phyloP scores from a whole-genome alignment of 257 asterid genomes.

The Cordia subcordata region DNA sequence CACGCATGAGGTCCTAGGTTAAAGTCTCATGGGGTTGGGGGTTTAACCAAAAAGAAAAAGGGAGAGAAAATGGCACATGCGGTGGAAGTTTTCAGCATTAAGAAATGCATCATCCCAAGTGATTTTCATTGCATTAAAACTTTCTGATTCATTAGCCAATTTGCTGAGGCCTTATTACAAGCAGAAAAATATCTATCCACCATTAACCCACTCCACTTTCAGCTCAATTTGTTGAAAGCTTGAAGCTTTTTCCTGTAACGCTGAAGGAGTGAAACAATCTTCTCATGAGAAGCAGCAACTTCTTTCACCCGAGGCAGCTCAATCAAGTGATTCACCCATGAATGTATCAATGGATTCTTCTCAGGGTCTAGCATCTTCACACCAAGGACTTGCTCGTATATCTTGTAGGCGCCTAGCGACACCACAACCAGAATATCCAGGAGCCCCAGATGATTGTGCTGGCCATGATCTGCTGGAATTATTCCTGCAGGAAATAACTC shows the following conservation, averaged over 20 bases:
- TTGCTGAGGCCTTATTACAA: no score
- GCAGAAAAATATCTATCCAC: no score
- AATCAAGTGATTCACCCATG: slow-evolving; percentile 29
- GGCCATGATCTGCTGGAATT: neutral
- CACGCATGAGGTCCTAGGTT: no score
- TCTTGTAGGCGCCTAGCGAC: slow-evolving; percentile 28
- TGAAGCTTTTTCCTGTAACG: neutral
- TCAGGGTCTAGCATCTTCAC: slow-evolving; percentile 27
- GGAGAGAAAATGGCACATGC: no score
- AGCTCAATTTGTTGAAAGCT: slow-evolving; percentile 1
- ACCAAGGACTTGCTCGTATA: slow-evolving; percentile 29
- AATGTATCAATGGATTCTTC: slow-evolving; percentile 27
- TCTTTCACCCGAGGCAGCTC: slow-evolving; percentile 10
- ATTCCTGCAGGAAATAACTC: slow-evolving; percentile 15
- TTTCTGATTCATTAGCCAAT: no score
- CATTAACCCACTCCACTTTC: neutral
- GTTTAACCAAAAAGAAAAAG: no score
- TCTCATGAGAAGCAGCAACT: slow-evolving; percentile 14
- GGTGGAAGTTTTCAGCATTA: no score
- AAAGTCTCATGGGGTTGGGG: no score
- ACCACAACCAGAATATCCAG: slow-evolving; percentile 30
- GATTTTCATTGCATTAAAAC: no score
- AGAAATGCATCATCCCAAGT: no score
- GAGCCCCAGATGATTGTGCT: slow-evolving; percentile 16
- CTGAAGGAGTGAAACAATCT: slow-evolving; percentile 8